These are phyloP conservation scores for Plasmodium ovale DNA, from an alignment of 169 alveolate genomes.

Conservation along the genomic window DNA sequence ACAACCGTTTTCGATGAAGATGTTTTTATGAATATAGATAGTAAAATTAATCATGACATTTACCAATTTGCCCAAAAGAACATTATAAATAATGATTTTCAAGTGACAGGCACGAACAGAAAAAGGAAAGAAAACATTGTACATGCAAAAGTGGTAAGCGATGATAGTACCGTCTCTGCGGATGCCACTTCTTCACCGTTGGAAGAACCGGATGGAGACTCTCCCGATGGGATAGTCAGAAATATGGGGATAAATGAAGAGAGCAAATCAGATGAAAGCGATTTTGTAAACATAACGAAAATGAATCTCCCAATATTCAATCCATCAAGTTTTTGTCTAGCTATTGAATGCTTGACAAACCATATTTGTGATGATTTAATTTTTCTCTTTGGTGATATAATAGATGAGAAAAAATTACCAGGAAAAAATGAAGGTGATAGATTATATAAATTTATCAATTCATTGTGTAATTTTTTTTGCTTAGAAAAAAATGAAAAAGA, in stretches of 20 bases:
- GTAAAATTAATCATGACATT: conserved; percentile 71
- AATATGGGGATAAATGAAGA: neutral
- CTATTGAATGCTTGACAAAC: conserved; percentile 57
- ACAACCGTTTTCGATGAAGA: conserved; percentile 63
- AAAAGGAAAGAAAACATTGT: neutral
- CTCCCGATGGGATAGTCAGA: neutral
- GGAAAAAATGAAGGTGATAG: conserved; percentile 40
- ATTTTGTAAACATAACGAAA: conserved; percentile 59
- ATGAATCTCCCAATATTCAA: conserved; percentile 69
- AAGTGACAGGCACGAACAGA: neutral
- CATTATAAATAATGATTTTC: conserved; percentile 3
- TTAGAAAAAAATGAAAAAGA: conserved; percentile 53
- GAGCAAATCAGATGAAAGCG: neutral
- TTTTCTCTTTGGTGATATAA: conserved; percentile 50
- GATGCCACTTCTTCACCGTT: neutral
- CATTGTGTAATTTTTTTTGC: conserved; percentile 58
- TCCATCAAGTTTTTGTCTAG: conserved; percentile 69
- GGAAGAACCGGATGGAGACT: neutral
- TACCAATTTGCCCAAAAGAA: conserved; percentile 54
- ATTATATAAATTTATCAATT: conserved; percentile 54
- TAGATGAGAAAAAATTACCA: conserved; percentile 41
- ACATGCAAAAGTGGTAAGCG: neutral
- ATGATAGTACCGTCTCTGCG: neutral
- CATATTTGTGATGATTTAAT: conserved; percentile 69
- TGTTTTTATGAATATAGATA: conserved; percentile 74